These are phyloP conservation scores for Echria macrotheca DNA, from an alignment of 495 filamentous ascomycete genomes.

Conservation along the genomic window DNA sequence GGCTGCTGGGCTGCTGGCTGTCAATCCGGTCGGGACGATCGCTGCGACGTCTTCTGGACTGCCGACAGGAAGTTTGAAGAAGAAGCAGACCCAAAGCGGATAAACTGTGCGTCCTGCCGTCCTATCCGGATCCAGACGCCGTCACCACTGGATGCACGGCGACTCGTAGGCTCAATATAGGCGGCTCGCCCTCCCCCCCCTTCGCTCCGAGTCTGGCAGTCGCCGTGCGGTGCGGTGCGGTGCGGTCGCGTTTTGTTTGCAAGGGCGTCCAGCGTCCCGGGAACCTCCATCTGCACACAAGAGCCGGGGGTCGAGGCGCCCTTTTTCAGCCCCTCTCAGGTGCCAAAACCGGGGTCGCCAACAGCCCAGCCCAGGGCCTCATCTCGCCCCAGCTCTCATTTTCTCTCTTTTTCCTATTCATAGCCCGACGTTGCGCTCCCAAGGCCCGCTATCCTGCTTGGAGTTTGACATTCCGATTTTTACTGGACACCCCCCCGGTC, in stretches of 20 bases:
- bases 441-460: slow-evolving; percentile 2
- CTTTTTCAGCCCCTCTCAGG: slow-evolving; percentile 15
- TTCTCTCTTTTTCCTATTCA: slow-evolving; percentile 5
- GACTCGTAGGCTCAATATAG: too few species aligned
- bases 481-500: background rate
- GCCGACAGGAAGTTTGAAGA: slow-evolving; percentile 7
- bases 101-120: slow-evolving; percentile 5
- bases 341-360: background rate
- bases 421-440: slow-evolving; percentile 2
- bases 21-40: slow-evolving; percentile 4
- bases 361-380: background rate
- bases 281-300: slow-evolving; percentile 4
- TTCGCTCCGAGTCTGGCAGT: too few species aligned
- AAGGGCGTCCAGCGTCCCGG: slow-evolving; percentile 17
- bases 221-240: background rate
- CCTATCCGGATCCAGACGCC: slow-evolving; percentile 1
- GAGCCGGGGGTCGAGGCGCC: slow-evolving; percentile 6
- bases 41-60: slow-evolving; percentile 3
- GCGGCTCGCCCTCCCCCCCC: too few species aligned
- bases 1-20: too few species aligned
- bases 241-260: background rate
- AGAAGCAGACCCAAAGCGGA: slow-evolving; percentile 3
- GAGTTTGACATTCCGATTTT: slow-evolving; percentile 4
- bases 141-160: background rate
- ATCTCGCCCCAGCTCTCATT: slow-evolving; percentile 3